These are phyloP conservation scores for Ogataea paraovalis DNA, from an alignment of 805 yeast species.

Conservation along the genomic window DNA sequence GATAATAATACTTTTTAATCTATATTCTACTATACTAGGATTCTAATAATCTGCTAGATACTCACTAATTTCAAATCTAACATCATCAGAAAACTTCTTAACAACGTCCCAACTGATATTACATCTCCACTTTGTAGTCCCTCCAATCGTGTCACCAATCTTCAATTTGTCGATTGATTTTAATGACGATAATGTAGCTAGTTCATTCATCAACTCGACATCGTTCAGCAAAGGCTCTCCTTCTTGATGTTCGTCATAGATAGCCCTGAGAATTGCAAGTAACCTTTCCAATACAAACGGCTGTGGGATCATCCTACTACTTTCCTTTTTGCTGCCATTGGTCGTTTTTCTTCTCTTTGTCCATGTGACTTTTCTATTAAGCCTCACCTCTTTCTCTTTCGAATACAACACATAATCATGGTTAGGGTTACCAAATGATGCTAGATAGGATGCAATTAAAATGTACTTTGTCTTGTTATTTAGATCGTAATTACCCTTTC, in stretches of 20 bases:
- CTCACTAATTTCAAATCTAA: slow-evolving; percentile 62
- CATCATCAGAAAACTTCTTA: slow-evolving; percentile 54
- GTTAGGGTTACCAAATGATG: slow-evolving; percentile 69
- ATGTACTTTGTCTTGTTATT: slow-evolving; percentile 63
- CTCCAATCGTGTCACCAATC: slow-evolving; percentile 45
- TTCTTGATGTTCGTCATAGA: slow-evolving; percentile 42
- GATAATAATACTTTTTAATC: too few relatives aligned
- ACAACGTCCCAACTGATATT: slow-evolving; percentile 68
- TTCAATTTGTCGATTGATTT: slow-evolving; percentile 28
- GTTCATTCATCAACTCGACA: slow-evolving; percentile 35
- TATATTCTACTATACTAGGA: not conserved
- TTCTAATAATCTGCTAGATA: slow-evolving; percentile 37
- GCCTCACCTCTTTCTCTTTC: slow-evolving; percentile 46
- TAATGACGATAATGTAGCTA: slow-evolving; percentile 34
- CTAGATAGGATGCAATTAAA: slow-evolving; percentile 77
- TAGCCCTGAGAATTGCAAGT: slow-evolving; percentile 73
- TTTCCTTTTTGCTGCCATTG: slow-evolving; percentile 46
- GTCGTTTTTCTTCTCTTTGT: slow-evolving; percentile 23
- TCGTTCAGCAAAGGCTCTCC: slow-evolving; percentile 30
- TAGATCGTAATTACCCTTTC: slow-evolving; percentile 37
- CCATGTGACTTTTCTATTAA: slow-evolving; percentile 34
- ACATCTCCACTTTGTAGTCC: slow-evolving; percentile 74
- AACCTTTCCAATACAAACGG: slow-evolving; percentile 74
- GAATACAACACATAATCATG: slow-evolving; percentile 71
- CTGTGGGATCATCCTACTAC: slow-evolving; percentile 65